Evolutionary conservation across 2,329 filamentous ascomycete genomes (phyloP), one percentile per base, ranked within the genome.

Genomic region (Falciphora oryzae): DNA sequence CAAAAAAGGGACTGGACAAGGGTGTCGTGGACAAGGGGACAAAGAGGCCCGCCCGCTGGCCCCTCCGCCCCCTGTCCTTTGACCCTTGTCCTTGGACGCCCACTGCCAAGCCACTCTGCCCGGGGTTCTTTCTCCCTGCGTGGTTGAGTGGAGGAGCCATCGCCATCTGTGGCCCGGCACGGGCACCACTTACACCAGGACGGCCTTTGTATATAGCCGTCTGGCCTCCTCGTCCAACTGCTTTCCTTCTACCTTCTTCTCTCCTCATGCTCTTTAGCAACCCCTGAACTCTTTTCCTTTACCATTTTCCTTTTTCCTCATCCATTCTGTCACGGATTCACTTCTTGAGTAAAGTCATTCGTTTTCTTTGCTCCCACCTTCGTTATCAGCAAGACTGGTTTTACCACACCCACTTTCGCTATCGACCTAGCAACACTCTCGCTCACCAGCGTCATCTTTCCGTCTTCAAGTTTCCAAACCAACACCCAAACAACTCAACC

Each of bases 341-440:
- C 31, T 60, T 60, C 58, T 60, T 35, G 74, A 76, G 75, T 76
- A 82, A 80, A 80, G 79, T 79, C 82, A 83, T 80, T 85, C 82
- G 80, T 78, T 85, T 77, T 68, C 64, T 69, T 71, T 69, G 67
- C 70, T 73, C 72, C 66, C 65, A 74, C 67, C 69, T 73, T 73
- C 69, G 69, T 69, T 71, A 66, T 59, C 64, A 65, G 28, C 27
- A 60, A 60, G 27, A 38, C 31, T 35, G n/a, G 57, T 31, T 58
- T 28, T 18, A 58, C 57, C 22, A 31, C 63, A 65, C 53, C 70
- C 70, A 67, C 60, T 53, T 53, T 73, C 70, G 68, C 68, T 71
- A 64, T 66, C 61, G 53, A 58, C 61, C 57, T 63, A 53, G 44
- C 62, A 61, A 62, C 44, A 61, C 66, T 64, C n/a, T 38, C 59